Evolutionary conservation across 345 rosid species (phyloP).

Genomic region (Bretschneidera sinensis): DNA sequence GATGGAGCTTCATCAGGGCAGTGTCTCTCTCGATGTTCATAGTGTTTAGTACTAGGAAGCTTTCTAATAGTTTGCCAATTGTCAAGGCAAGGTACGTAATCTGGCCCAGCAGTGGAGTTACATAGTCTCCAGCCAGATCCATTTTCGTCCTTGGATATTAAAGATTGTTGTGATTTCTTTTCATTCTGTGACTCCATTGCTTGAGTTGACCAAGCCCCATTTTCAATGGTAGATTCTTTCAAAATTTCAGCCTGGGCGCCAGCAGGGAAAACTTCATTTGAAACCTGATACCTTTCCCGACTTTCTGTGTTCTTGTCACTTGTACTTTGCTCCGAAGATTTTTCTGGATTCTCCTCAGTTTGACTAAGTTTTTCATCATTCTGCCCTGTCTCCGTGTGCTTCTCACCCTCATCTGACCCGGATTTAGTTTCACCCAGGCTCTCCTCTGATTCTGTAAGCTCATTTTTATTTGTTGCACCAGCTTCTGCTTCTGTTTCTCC

Average conservation of each 20-base stretch:
- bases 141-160: conserved; percentile 30
- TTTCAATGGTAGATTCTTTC: conserved; percentile 56
- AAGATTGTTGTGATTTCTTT: conserved; percentile 56
- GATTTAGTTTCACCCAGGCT: conserved; percentile 32
- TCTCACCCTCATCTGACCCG: conserved; percentile 27
- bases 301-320: conserved; percentile 34
- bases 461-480: conserved; percentile 27
- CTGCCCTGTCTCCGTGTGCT: conserved; percentile 25
- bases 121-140: conserved; percentile 67
- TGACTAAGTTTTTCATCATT: conserved; percentile 22
- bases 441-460: conserved; percentile 28
- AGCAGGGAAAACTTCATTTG: conserved; percentile 36
- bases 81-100: conserved; percentile 96
- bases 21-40: conserved; percentile 91
- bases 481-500: conserved; percentile 22
- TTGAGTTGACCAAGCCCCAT: conserved; percentile 77
- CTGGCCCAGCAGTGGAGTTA: conserved; percentile 83
- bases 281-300: conserved; percentile 38
- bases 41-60: conserved; percentile 64
- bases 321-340: conserved; percentile 23
- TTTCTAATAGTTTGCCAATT: conserved; percentile 65
- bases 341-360: conserved; percentile 21
- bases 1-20: conserved; percentile 79
- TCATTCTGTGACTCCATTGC: conserved; percentile 79
- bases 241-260: conserved; percentile 62